Evolutionary conservation across 345 rosid species (phyloP).

Genomic region (Moricandia arvensis): DNA sequence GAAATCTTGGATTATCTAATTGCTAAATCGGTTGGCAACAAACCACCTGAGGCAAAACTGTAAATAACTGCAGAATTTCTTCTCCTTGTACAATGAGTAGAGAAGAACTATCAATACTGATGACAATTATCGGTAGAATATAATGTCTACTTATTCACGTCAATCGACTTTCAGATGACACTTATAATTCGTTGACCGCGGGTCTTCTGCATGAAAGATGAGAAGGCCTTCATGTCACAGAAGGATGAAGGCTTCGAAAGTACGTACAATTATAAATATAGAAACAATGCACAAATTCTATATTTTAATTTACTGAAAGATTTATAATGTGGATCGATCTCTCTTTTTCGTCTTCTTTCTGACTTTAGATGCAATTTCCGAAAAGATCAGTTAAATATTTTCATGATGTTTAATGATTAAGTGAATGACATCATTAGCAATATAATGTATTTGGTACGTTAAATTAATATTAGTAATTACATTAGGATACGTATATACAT

Average conservation of each 20-base stretch:
- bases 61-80: neutral
- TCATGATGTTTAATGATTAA: too few relatives aligned
- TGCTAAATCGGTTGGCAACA: neutral
- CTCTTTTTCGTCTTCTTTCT: too few relatives aligned
- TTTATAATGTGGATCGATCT: too few relatives aligned
- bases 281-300: too few relatives aligned
- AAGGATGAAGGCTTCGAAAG: constrained; percentile 18
- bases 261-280: neutral
- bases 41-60: neutral
- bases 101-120: constrained; percentile 7
- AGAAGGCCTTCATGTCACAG: constrained; percentile 25
- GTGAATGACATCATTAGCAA: too few relatives aligned
- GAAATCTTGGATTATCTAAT: neutral
- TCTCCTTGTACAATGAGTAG: neutral
- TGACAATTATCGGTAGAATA: neutral
- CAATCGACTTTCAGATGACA: too few relatives aligned
- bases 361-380: too few relatives aligned
- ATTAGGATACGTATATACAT: neutral
- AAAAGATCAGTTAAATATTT: too few relatives aligned
- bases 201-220: constrained; percentile 21
- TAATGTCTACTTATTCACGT: too few relatives aligned
- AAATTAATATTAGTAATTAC: neutral
- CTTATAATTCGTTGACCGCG: constrained; percentile 38
- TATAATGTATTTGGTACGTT: neutral
- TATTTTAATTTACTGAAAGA: too few relatives aligned